Evolutionary conservation across 345 rosid species (phyloP), one percentile per base, ranked within the genome.

Genomic region (Rhodamnia argentea): DNA sequence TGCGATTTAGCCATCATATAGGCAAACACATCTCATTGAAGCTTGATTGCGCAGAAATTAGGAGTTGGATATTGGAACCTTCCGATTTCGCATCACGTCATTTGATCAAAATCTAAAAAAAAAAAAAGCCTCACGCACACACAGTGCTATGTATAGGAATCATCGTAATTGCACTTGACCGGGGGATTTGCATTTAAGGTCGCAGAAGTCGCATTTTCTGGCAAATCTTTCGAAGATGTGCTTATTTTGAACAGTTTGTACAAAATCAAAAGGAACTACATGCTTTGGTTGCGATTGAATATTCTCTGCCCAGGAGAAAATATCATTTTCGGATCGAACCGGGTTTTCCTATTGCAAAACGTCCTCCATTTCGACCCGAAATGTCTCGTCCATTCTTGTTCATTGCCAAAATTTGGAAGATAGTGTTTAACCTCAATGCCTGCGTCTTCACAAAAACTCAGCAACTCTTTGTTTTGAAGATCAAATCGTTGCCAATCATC

Each of bases 261-360:
- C 78, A 18, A 32, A 64, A 70, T 37, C 24, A 18, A 37, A 18
- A 4, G 78, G 78, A 18, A 22, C 47, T 84, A 50, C 27, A 78
- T 23, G 74, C 74, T 37, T 27, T 84, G 84, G 42, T 59, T 52
- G 51, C 70, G 74, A 86, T 90, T 92, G 91, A 94, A 97, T 90
- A 96, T 96, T 60, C 88, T 90, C 83, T 97, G 99, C 85, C 99
- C 99, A 0, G 99, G 99, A 32, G 99, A 93, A 15, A 95, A 84
- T 52, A 95, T 85, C 90, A 84, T 90, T 89, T 94, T 94, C 9
- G 98, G 99, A 92, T 97, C 99, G 93, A 93, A 97, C 84, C 74
- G 89, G 15, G 85, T 82, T 91, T 97, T 97, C 59, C 92, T 92
- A 54, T 87, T 87, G n/a, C 62, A 54, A 83, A 94, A 96, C 54